Base-by-base conservation (phyloP, 441 rosid genomes). In the Hura crepitans region DNA sequence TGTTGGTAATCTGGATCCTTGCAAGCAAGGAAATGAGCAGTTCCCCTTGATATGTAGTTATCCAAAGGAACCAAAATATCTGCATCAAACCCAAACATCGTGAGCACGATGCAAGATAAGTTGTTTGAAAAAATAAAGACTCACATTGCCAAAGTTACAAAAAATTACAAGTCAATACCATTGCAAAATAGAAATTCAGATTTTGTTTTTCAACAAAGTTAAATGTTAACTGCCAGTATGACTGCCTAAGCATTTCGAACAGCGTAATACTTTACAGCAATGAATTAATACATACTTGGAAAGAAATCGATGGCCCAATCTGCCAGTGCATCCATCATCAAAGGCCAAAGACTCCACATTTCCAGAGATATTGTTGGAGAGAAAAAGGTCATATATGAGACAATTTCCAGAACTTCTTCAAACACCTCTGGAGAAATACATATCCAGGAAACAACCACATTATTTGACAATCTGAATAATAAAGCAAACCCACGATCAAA, bases 291-390 rank as follows among this genome's bases (percentile, higher is more conserved):
- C 87, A 66, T 87, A 96, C 99, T 92, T 68, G 96, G 86, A 79
- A 96, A 96, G 85, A 92, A 96, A 76, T 92, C 98, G 66, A 96
- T 87, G 54, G 99, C 99, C 99, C 99, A 96, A 76, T 92, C 97
- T 62, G 81, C 87, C 70, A 96, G 83, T 61, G 93, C 95, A 72
- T 92, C 96, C 82, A 91, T 82, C 97, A 96, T 88, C 76, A 91
- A 76, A 64, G 96, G 97, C 99, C 99, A 96, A 63, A 96, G 88
- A 77, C 83, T 88, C 99, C 99, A 96, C 99, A 96, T 92, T 22
- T 91, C 97, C 79, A 87, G 31, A 31, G 99, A 89, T 85, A 95
- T 89, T 5, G 95, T 86, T n/a, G 99, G 99, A 68, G 98, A 87
- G 78, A 86, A 92, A 54, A 92, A 90, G 74, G 99, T 92, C 93